Base-by-base conservation (phyloP, 371 early-diverging fungal species). In the Encephalitozoon intestinalis region DNA sequence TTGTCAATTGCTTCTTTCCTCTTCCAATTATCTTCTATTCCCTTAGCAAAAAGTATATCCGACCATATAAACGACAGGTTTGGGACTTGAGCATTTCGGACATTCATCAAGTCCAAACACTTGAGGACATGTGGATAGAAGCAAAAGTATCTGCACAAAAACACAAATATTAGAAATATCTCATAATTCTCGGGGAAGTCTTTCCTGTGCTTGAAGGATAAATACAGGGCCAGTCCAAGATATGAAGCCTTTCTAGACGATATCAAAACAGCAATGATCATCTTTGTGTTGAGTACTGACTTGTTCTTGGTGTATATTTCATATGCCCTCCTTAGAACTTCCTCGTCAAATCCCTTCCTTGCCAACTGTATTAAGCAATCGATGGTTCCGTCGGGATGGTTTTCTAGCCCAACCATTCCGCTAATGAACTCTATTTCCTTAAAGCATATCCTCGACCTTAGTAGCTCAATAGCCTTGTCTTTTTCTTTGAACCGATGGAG, bases 1-100 rank as follows among this genome's bases (percentile, higher is more conserved):
- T 53, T 28, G 8, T n/a, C 39, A 26, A 67, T 26, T 2, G 63
- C 63, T 8, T 25, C 63, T 21, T 52, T 40, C 76, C 41, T 50
- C 40, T 21, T 49, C 0, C 1, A 43, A 8, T 46, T 30, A 9
- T 46, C 23, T 43, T 18, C 12, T 34, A 43, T 73, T 23, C 30
- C 21, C 6, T 18, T 63, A 6, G 49, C 65, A 31, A 72, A 58
- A 18, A 65, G 46, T 58, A 70, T 65, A 52, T 81, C 81, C n/a
- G 26, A 51, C 76, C 79, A 81, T 30, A 81, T 40, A 70, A 69
- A 81, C 15, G 79, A 68, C 49, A 70, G 65, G 50, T 71, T 81
- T 26, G 77, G 54, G 1, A 58, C 30, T 37, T 78, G 79, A 12
- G 75, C 68, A 40, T 78, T 79, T 37, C 70, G 72, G n/a, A 81